Evolutionary conservation across 495 filamentous ascomycete genomes (phyloP).

Genomic region (Durotheca rogersii): DNA sequence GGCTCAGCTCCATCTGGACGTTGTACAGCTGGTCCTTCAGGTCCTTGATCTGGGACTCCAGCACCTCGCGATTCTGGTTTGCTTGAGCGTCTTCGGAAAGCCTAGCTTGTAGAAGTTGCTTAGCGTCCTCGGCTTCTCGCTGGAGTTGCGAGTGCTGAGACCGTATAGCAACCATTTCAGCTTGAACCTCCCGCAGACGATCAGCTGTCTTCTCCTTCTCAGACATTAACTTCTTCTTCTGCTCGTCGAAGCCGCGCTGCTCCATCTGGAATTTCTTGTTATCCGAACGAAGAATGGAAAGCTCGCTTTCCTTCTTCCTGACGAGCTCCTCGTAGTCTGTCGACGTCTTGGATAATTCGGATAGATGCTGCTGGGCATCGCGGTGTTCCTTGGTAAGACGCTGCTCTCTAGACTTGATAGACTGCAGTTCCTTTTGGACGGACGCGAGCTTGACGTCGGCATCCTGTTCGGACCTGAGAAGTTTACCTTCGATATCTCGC

Average conservation of each 20-base stretch:
- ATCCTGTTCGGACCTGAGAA: conserved; percentile 85
- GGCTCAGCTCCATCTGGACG: conserved; percentile 82
- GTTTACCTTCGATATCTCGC: conserved; percentile 80
- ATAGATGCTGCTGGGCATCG: conserved; percentile 79
- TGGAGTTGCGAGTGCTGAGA: conserved; percentile 80
- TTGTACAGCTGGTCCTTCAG: conserved; percentile 82
- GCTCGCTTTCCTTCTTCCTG: conserved; percentile 88
- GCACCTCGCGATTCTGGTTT: conserved; percentile 77
- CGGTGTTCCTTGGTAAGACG: conserved; percentile 80
- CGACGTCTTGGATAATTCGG: conserved; percentile 85
- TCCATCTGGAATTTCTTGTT: conserved; percentile 76
- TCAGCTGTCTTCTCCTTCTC: conserved; percentile 80
- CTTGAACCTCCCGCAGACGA: conserved; percentile 80
- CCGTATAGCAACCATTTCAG: conserved; percentile 81
- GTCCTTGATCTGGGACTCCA: conserved; percentile 85
- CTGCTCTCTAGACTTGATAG: conserved; percentile 65
- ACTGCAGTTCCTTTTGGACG: conserved; percentile 79
- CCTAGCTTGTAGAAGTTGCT: conserved; percentile 79
- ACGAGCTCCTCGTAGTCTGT: conserved; percentile 93
- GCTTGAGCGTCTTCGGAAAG: conserved; percentile 87
- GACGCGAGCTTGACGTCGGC: conserved; percentile 81
- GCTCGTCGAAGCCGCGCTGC: conserved; percentile 71
- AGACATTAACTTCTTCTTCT: conserved; percentile 63
- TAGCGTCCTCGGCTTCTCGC: conserved; percentile 86
- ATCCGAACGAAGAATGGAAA: conserved; percentile 80